Evolutionary conservation across 306 rosid species (phyloP).

Genomic region (Acmispon strigosus): DNA sequence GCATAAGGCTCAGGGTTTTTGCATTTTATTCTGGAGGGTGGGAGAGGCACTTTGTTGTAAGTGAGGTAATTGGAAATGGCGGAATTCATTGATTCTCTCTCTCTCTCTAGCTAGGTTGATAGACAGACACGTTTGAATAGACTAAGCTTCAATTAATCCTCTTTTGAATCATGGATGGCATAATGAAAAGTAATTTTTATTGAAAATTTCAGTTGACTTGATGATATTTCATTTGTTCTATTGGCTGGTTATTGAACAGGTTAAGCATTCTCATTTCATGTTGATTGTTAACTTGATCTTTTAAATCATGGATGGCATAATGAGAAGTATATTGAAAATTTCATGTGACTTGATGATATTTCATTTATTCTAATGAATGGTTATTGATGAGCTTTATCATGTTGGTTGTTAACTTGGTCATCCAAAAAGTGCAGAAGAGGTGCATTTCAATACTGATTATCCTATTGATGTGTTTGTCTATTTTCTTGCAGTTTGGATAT

Average conservation of each 20-base stretch:
- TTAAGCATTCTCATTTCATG: neutral
- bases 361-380: neutral
- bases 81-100: neutral
- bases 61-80: neutral
- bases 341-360: neutral
- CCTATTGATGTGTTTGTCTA: neutral
- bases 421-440: neutral
- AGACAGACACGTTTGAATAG: neutral
- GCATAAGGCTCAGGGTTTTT: neutral
- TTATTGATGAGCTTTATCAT: neutral
- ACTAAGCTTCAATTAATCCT: neutral
- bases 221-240: no score
- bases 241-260: neutral
- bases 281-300: constrained; percentile 11
- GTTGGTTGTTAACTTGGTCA: constrained; percentile 2
- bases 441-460: neutral
- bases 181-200: neutral
- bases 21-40: neutral
- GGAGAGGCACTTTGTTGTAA: neutral
- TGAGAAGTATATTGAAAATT: neutral
- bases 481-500: constrained; percentile 55
- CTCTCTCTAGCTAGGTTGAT: neutral
- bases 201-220: neutral
- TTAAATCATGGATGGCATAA: neutral
- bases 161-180: neutral